Evolutionary conservation across 306 rosid species (phyloP).

Genomic region (Citrullus mucosospermus): DNA sequence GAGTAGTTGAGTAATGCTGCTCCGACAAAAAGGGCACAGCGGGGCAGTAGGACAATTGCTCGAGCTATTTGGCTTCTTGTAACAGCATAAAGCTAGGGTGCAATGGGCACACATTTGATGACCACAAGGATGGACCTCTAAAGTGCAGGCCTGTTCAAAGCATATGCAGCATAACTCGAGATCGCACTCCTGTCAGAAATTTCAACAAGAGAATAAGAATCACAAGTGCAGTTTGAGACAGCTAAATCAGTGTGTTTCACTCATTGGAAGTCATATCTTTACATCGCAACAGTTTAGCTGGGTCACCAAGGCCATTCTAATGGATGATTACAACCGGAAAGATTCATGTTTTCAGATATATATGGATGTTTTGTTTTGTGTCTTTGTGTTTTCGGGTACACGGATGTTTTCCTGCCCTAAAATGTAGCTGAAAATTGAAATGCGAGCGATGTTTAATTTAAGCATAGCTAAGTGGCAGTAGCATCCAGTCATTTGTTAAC

Average conservation of each 20-base stretch:
- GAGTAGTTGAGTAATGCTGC: slow-evolving; percentile 44
- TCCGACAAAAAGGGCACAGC: slow-evolving; percentile 74
- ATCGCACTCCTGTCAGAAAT: slow-evolving; percentile 36
- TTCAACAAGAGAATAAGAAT: background rate
- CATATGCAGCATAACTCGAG: slow-evolving; percentile 78
- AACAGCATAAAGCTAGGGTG: slow-evolving; percentile 76
- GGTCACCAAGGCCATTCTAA: background rate
- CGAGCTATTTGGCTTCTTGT: slow-evolving; percentile 59
- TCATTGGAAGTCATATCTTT: background rate
- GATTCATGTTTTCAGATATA: background rate
- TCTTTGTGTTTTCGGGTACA: background rate
- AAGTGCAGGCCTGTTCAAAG: slow-evolving; percentile 79
- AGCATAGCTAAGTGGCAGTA: background rate
- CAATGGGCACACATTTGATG: slow-evolving; percentile 96
- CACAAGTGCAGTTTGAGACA: background rate
- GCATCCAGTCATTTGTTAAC: background rate
- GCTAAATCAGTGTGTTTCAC: background rate
- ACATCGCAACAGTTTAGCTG: background rate
- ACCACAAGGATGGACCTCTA: slow-evolving; percentile 73
- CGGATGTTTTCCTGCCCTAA: background rate
- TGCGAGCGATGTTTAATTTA: background rate
- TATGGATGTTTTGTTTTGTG: background rate
- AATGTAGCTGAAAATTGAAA: background rate
- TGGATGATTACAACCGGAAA: background rate
- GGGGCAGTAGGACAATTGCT: slow-evolving; percentile 37